phyloP scores from a whole-genome alignment of 495 filamentous ascomycete genomes.

The Podospora anserina region DNA sequence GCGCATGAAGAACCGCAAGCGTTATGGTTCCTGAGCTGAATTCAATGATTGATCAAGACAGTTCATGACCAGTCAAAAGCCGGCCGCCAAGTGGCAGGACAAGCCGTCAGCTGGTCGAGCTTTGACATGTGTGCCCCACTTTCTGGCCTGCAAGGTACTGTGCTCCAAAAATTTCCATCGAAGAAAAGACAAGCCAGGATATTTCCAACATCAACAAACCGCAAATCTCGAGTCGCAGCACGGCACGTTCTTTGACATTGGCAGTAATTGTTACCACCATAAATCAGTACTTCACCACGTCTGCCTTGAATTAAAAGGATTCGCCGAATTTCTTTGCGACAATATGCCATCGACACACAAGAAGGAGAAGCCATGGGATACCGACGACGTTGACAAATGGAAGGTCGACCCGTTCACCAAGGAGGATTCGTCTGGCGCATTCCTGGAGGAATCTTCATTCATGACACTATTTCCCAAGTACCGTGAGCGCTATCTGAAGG shows the following conservation, averaged over 20 bases:
- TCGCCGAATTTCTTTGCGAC: neutral
- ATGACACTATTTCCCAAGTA: slow-evolving; percentile 95
- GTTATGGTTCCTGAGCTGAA: too few species aligned
- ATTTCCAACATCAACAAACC: slow-evolving; percentile 3
- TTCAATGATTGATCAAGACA: too few species aligned
- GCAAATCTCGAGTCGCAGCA: neutral
- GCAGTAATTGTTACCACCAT: neutral
- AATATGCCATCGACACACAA: slow-evolving; percentile 92
- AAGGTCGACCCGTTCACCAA: slow-evolving; percentile 84
- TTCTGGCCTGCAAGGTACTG: slow-evolving; percentile 17
- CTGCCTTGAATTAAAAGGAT: neutral
- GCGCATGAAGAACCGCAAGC: neutral
- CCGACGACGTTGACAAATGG: slow-evolving; percentile 97
- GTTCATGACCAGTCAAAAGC: neutral
- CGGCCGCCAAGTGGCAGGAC: neutral
- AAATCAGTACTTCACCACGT: neutral
- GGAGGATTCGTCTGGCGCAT: slow-evolving; percentile 81
- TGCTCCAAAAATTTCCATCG: slow-evolving; percentile 21
- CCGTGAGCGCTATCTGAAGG: slow-evolving; percentile 86
- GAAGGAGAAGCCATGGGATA: slow-evolving; percentile 95
- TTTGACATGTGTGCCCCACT: slow-evolving; percentile 15
- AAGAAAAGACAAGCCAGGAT: slow-evolving; percentile 6
- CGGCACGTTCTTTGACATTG: neutral
- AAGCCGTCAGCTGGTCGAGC: slow-evolving; percentile 6
- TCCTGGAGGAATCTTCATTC: slow-evolving; percentile 86